Conservation (phyloP, 352 stramenopile species). For the Globisporangium barbulae region DNA sequence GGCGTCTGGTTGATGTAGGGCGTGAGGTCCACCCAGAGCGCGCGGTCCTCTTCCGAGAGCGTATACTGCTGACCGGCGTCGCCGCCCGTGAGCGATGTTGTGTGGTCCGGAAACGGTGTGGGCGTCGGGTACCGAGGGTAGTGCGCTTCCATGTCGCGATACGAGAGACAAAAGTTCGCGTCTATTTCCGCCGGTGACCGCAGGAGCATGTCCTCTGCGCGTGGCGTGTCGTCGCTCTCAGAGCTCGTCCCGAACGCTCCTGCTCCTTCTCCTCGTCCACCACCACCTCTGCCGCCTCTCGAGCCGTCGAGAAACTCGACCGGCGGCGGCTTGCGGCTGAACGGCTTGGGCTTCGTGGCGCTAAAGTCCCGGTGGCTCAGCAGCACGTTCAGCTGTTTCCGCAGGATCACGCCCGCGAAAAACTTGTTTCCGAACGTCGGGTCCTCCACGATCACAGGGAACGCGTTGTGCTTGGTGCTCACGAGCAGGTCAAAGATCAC, state of each 20-base stretch:
- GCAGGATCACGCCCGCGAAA: constrained; percentile 77
- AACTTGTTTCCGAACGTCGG: constrained; percentile 80
- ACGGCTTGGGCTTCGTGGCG: constrained; percentile 66
- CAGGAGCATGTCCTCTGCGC: constrained; percentile 44
- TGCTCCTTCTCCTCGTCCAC: neutral
- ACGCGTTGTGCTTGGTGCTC: constrained; percentile 84
- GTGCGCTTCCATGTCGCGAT: constrained; percentile 76
- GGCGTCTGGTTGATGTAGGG: constrained; percentile 98
- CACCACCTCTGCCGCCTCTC: constrained; percentile 22
- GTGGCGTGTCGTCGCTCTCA: constrained; percentile 31
- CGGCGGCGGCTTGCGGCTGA: constrained; percentile 63
- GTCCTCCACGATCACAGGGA: constrained; percentile 85
- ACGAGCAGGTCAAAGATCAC: constrained; percentile 94
- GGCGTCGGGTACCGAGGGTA: constrained; percentile 83
- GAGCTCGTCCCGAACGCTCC: constrained; percentile 5
- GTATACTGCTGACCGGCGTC: constrained; percentile 38
- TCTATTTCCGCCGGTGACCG: constrained; percentile 23
- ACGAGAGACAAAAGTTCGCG: constrained; percentile 61
- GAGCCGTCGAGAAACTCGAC: constrained; percentile 20
- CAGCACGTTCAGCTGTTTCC: constrained; percentile 80
- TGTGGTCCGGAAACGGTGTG: constrained; percentile 28
- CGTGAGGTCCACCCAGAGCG: constrained; percentile 93
- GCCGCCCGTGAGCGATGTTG: constrained; percentile 20
- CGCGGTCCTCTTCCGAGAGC: constrained; percentile 78
- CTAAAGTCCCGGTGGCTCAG: constrained; percentile 67